Evolutionary conservation across 1,284 basidiomycete genomes (phyloP).

Genomic region (Pholiota adiposa): DNA sequence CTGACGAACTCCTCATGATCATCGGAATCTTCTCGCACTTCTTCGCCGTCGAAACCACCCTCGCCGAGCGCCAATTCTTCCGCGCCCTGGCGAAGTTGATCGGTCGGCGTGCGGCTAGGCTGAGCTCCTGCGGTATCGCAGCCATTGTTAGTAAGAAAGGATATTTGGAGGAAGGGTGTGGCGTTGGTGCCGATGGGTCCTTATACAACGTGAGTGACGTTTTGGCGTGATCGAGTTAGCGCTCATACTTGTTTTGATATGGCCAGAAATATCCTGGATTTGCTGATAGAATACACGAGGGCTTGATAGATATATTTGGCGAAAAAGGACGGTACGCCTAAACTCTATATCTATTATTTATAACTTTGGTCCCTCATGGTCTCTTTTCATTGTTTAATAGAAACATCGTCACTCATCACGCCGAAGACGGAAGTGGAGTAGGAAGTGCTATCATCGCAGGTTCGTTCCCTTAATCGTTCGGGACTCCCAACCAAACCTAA

Average conservation of each 20-base stretch:
- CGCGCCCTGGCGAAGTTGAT: constrained; percentile 88
- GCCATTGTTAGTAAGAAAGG: constrained; percentile 93
- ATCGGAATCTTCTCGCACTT: constrained; percentile 97
- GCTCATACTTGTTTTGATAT: constrained; percentile 4
- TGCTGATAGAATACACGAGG: constrained; percentile 87
- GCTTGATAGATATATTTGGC: constrained; percentile 90
- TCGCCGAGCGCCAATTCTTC: constrained; percentile 96
- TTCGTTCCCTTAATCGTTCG: constrained; percentile 37
- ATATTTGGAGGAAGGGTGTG: constrained; percentile 87
- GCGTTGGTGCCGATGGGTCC: constrained; percentile 91
- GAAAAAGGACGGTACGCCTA: constrained; percentile 82
- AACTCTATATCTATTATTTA: not conserved
- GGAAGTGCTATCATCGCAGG: constrained; percentile 96
- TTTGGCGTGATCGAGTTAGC: not conserved
- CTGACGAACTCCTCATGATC: constrained; percentile 96
- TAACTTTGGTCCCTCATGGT: not conserved
- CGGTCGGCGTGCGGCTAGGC: constrained; percentile 85
- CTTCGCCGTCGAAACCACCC: constrained; percentile 91
- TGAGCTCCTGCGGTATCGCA: constrained; percentile 93
- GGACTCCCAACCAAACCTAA: not conserved
- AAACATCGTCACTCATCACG: constrained; percentile 88
- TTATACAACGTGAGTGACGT: constrained; percentile 79
- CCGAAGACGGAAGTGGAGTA: constrained; percentile 94
- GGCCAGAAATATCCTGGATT: constrained; percentile 93
- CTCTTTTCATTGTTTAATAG: constrained; percentile 43